Conservation (phyloP, 2,329 filamentous ascomycete genomes). For the Cladosporium halotolerans region DNA sequence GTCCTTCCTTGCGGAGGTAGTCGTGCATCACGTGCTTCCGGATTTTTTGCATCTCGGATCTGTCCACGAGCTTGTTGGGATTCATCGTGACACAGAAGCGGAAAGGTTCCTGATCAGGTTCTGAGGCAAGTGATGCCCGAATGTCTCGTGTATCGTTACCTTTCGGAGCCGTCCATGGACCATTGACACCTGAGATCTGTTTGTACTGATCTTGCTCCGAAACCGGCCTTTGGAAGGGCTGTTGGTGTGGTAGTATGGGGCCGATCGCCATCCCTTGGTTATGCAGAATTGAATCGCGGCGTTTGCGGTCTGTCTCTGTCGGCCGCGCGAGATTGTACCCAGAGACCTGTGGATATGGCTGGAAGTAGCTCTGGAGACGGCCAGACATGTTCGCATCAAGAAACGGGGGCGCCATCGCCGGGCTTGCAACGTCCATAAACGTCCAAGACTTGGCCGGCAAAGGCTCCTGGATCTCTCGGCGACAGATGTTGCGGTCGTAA, state of each 20-base stretch:
- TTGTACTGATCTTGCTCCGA: too few species aligned
- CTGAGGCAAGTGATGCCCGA: neutral
- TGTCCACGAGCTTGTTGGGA: constrained; percentile 24
- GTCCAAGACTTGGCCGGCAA: too few species aligned
- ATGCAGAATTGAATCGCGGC: neutral
- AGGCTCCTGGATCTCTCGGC: too few species aligned
- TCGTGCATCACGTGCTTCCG: constrained; percentile 29
- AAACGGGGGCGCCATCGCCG: neutral
- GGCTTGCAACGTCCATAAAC: too few species aligned
- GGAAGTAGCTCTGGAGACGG: neutral
- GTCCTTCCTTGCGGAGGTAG: constrained; percentile 26
- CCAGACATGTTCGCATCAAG: neutral
- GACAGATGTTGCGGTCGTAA: too few species aligned
- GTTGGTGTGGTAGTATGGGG: neutral
- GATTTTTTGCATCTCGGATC: constrained; percentile 23
- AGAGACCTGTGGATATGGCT: too few species aligned
- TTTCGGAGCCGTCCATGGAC: neutral
- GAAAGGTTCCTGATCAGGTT: constrained; percentile 3
- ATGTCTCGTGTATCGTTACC: too few species aligned
- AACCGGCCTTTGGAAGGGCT: too few species aligned
- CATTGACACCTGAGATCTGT: neutral
- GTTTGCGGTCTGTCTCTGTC: neutral
- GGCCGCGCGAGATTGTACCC: too few species aligned
- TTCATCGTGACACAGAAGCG: constrained; percentile 25
- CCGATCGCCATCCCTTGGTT: neutral